phyloP scores from a whole-genome alignment of 768 basidiomycete species.

The Naganishia vaughanmartiniae region DNA sequence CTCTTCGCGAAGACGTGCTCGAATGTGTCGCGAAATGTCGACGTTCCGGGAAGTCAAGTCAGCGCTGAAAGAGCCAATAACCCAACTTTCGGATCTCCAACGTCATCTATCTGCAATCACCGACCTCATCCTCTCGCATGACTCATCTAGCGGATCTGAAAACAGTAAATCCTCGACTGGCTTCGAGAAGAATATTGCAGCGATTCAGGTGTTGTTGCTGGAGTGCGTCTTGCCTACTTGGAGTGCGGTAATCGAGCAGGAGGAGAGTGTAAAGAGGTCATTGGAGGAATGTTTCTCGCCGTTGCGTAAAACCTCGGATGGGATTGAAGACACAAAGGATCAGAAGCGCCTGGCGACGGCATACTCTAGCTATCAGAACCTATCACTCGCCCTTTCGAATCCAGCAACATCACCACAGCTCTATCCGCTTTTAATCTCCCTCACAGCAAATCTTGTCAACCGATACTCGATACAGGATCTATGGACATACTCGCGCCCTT shows the following conservation, averaged over 20 bases:
- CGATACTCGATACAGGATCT: slow-evolving; percentile 71
- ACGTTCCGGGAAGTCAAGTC: slow-evolving; percentile 7
- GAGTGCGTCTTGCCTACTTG: slow-evolving; percentile 69
- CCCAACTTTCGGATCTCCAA: neutral
- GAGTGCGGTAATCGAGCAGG: slow-evolving; percentile 60
- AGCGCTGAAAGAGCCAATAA: slow-evolving; percentile 15
- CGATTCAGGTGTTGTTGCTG: slow-evolving; percentile 66
- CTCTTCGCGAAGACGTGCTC: neutral
- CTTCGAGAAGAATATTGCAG: slow-evolving; percentile 12
- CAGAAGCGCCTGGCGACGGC: slow-evolving; percentile 57
- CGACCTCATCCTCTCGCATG: neutral
- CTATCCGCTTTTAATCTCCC: slow-evolving; percentile 21
- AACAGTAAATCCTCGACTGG: neutral
- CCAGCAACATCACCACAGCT: slow-evolving; percentile 30
- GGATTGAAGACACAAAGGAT: slow-evolving; percentile 41
- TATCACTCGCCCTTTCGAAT: slow-evolving; percentile 60
- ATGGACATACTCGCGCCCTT: slow-evolving; percentile 58
- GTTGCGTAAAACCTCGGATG: slow-evolving; percentile 25
- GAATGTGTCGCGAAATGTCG: neutral
- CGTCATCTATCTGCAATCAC: neutral
- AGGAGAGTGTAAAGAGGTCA: slow-evolving; percentile 55
- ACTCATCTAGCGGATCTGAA: neutral
- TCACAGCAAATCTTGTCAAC: slow-evolving; percentile 59
- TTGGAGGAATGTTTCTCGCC: slow-evolving; percentile 74
- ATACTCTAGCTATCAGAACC: slow-evolving; percentile 61